Base-by-base conservation (phyloP, 83 land plant genomes). In the Diphasiastrum complanatum region DNA sequence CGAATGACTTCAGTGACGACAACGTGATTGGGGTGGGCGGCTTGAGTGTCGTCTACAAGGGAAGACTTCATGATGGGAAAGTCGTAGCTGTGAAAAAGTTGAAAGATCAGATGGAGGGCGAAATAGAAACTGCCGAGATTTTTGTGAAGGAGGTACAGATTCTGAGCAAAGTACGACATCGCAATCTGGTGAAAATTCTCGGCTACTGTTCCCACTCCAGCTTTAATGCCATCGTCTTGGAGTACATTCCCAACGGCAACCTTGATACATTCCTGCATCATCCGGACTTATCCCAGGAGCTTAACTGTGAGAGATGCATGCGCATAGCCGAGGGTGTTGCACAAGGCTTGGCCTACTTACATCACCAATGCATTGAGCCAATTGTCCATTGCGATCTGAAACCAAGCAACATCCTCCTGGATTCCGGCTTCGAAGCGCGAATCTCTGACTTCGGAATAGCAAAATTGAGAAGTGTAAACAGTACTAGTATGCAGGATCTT, bases 201-300 rank as follows among this genome's bases (percentile, higher is more conserved):
- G 72, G 72, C 36, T 61, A 48, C 11, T 69, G 72, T 31, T 36
- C 47, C 1, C 27, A 24, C 24, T 2, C 41, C 0, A 68, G 61
- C 11, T 3, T 51, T 45, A 69, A 47, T 11, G 67, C 67, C 27
- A 38, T 69, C 18, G 58, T 69, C 22, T 33, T 69, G 4, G 67
- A 69, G 56, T 69, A 47, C 72, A 69, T 69, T 67, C 67, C 69
- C 0, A 61, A 69, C 29, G 72, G 72, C 12, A 69, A 56, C 69
- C 55, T 69, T 12, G 68, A 61, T 10, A 19, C 19, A 1, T 56
- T 43, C 5, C 8, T 67, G 70, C 25, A 67, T 31, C 48, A 32
- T 33, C 52, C 1, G 14, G 63, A 53, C n/a, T 20, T 37, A 33
- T 31, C 12, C 0, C n/a, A 41, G 1, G 24, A 30, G 0, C 37